Evolutionary conservation across 2,329 filamentous ascomycete species (phyloP).

Genomic region (Hymenoscyphus linearis): DNA sequence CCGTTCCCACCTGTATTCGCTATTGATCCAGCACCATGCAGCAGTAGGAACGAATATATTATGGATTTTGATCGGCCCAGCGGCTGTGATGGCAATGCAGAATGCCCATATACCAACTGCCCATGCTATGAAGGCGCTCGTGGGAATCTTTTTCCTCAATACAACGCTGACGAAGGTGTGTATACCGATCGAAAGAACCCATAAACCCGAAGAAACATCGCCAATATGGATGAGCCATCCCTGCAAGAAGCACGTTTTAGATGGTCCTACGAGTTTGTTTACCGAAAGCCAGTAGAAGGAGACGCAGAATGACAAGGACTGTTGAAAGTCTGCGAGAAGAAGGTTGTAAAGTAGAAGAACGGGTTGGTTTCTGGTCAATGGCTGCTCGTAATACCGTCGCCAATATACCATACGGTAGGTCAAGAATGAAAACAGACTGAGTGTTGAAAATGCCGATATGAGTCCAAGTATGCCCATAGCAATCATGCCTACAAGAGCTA

Average conservation of each 20-base stretch:
- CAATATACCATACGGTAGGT: conserved; percentile 8
- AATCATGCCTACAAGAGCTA: neutral
- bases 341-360: conserved; percentile 14
- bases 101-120: conserved; percentile 4
- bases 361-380: conserved; percentile 6
- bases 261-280: conserved; percentile 8
- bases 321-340: conserved; percentile 15
- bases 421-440: conserved; percentile 4
- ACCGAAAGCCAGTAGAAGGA: conserved; percentile 11
- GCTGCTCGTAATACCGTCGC: conserved; percentile 4
- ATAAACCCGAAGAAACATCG: conserved; percentile 9
- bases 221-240: conserved; percentile 7
- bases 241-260: conserved; percentile 5
- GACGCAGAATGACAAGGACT: conserved; percentile 10
- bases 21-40: conserved; percentile 1
- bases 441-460: conserved; percentile 3
- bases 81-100: neutral
- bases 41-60: neutral
- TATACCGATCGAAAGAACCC: conserved; percentile 10
- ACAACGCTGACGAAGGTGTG: conserved; percentile 6
- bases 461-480: neutral
- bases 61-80: neutral
- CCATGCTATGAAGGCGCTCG: conserved; percentile 3
- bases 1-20: neutral
- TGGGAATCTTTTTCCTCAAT: neutral